Percentiles rank a stretch among this genome's conserved stretches.
phyloP scores from a whole-genome alignment of 768 basidiomycete genomes.

The Suillus ampliporus region DNA sequence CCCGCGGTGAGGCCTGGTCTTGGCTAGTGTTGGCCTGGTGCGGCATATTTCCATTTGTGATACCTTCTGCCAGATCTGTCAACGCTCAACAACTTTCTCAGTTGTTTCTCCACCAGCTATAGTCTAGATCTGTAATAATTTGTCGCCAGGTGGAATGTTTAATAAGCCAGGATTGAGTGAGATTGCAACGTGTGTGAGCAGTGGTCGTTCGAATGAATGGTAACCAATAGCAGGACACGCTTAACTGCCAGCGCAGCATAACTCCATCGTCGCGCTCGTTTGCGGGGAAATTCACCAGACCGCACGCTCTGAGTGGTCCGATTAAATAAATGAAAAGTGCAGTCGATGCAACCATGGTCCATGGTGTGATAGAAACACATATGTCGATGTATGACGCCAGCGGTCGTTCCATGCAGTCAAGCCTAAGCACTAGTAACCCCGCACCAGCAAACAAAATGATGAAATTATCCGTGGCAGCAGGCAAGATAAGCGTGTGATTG shows the following conservation, averaged over 20 bases:
- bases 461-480: slow-evolving; percentile 3
- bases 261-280: neutral
- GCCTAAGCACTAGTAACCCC: neutral
- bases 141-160: neutral
- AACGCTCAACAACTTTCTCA: too few relatives aligned
- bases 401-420: neutral
- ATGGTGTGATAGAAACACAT: neutral
- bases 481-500: neutral
- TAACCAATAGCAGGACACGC: too few relatives aligned
- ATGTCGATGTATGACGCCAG: neutral
- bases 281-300: neutral
- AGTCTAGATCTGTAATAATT: too few relatives aligned
- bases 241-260: slow-evolving; percentile 4
- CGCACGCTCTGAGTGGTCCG: neutral
- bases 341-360: neutral
- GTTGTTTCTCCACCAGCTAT: too few relatives aligned
- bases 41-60: too few relatives aligned
- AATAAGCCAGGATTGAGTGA: neutral
- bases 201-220: too few relatives aligned
- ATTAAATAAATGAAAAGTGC: too few relatives aligned
- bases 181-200: too few relatives aligned
- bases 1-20: too few relatives aligned
- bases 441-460: slow-evolving; percentile 9
- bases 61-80: too few relatives aligned
- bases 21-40: too few relatives aligned